A percentile compares a stretch with the other conserved stretches of the same genome.
phyloP scores from a whole-genome alignment of 2,329 filamentous ascomycete species.

The Fusarium succisae region DNA sequence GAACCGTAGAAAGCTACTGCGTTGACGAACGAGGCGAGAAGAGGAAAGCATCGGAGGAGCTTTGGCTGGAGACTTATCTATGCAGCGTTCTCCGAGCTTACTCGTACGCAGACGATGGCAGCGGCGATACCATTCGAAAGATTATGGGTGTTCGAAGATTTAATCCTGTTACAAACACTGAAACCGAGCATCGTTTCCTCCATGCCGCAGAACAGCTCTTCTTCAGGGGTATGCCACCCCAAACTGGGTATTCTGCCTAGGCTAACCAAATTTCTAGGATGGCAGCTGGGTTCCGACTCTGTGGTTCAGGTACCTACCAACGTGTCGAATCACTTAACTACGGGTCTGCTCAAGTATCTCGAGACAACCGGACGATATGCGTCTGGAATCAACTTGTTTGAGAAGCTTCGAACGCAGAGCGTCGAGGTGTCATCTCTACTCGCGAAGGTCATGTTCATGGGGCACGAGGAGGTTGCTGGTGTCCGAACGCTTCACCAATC shows the following conservation, averaged over 20 bases:
- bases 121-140: conserved; percentile 92
- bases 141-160: conserved; percentile 97
- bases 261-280: conserved; percentile 64
- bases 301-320: conserved; percentile 97
- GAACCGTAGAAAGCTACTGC: conserved; percentile 96
- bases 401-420: conserved; percentile 91
- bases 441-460: conserved; percentile 90
- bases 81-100: conserved; percentile 95
- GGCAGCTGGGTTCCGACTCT: conserved; percentile 95
- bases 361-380: conserved; percentile 93
- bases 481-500: conserved; percentile 88
- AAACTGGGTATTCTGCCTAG: neutral
- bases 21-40: conserved; percentile 97
- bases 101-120: conserved; percentile 95
- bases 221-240: conserved; percentile 74
- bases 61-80: conserved; percentile 98
- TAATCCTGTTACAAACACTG: conserved; percentile 98
- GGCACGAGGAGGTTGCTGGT: conserved; percentile 96
- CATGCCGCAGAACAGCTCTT: conserved; percentile 95
- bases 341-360: conserved; percentile 94
- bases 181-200: conserved; percentile 95
- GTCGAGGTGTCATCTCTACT: conserved; percentile 93
- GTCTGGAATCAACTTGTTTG: conserved; percentile 96
- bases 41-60: conserved; percentile 87
- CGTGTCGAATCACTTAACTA: conserved; percentile 93